Evolutionary conservation across 2,329 filamentous ascomycete species (phyloP).

Genomic region (Fusarium sp.): DNA sequence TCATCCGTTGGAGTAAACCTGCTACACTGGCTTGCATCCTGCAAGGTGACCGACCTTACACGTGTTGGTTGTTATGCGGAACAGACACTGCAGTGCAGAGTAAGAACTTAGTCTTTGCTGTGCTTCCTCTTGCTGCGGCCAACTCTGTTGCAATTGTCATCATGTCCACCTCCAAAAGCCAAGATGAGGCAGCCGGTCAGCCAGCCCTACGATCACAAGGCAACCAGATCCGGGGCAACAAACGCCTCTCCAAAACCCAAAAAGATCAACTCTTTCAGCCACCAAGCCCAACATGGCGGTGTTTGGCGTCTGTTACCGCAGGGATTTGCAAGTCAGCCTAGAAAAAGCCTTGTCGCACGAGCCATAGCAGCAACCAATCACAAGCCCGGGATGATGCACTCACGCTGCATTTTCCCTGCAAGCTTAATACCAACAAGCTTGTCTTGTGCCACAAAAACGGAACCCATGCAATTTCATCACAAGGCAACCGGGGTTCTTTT

Average conservation of each 20-base stretch:
- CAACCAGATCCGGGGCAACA: neutral
- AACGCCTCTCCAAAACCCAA: neutral
- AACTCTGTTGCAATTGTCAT: neutral
- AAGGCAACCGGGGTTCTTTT: neutral
- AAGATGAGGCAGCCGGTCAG: neutral
- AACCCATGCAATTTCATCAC: conserved; percentile 7
- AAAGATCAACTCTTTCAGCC: neutral
- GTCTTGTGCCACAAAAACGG: conserved; percentile 24
- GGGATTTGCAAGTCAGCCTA: neutral
- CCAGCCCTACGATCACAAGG: neutral
- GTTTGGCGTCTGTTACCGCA: neutral
- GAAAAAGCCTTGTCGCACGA: neutral
- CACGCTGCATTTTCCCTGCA: conserved; percentile 7
- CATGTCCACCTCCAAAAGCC: neutral
- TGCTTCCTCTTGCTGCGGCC: neutral
- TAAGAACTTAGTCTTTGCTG: neutral
- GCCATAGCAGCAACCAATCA: neutral
- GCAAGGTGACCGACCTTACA: neutral
- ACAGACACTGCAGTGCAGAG: neutral
- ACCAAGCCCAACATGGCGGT: neutral
- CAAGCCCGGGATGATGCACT: neutral
- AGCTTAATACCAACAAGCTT: conserved; percentile 33
- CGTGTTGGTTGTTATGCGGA: neutral
- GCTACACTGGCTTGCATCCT: neutral
- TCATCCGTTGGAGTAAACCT: neutral